Base-by-base conservation (phyloP, 768 basidiomycete genomes). In the Lentinula aciculospora region DNA sequence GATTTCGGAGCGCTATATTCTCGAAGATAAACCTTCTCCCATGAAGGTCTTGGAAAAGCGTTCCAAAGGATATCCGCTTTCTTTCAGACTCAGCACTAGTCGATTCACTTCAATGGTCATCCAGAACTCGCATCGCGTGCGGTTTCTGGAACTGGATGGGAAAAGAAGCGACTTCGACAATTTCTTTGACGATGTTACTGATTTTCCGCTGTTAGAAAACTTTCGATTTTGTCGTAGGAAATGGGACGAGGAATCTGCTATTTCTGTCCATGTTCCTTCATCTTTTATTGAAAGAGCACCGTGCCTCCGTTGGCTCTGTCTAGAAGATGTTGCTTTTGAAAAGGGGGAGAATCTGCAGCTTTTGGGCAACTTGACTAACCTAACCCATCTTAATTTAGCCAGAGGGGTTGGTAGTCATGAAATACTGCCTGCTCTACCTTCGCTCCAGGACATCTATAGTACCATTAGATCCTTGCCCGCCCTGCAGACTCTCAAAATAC, bases 31-130 rank as follows among this genome's bases (percentile, higher is more conserved):
- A 17, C 10, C 7, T 17, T 2, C 9, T 4, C 50, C 40, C 36
- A 27, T 45, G 28, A 7, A 23, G 17, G 19, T 40, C 25, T 56
- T 40, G 54, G 4, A 42, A 25, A 45, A 27, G 8, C 39, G 54
- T n/a, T 56, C 54, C 8, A 56, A 44, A 46, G 40, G 44, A 40
- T 56, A 17, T 45, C 54, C 54, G 13, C 44, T 56, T 25, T 32
- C 29, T 19, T 56, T 19, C 29, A 56, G 31, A 45, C 31, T 44
- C 42, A 40, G 17, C 37, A 23, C 6, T 17, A 17, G 8, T 21
- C 21, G 28, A 15, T 23, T 1, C 40, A 8, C 23, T 15, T 21
- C 42, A 17, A 4, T 44, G 23, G 17, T 42, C 12, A 13, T 21
- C 17, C 29, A 21, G 17, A 45, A 56, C 23, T n/a, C 37, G 12